Conservation (phyloP, 306 rosid genomes). For the Sphenostylis stenocarpa region DNA sequence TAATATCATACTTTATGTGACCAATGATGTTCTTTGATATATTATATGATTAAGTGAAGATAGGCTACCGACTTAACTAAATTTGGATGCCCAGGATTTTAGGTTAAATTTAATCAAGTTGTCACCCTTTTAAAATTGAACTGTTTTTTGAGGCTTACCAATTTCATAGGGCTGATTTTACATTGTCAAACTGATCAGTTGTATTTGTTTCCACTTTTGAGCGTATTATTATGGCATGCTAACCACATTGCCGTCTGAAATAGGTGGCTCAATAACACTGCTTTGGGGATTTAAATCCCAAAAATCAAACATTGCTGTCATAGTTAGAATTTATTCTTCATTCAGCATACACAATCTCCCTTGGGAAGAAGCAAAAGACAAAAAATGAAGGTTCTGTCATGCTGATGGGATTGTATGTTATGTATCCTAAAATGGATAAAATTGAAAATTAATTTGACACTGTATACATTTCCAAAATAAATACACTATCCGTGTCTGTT, state of each 20-base stretch:
- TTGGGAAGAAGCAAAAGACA: conserved; percentile 4
- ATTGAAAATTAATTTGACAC: not conserved
- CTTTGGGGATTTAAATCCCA: not conserved
- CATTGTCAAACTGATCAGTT: not conserved
- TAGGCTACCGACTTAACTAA: conserved; percentile 1
- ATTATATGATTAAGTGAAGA: not conserved
- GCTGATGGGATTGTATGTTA: conserved; percentile 3
- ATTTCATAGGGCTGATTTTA: not conserved
- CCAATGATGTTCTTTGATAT: conserved; percentile 11
- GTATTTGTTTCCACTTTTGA: conserved; percentile 9
- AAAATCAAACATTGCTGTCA: not conserved
- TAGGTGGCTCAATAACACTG: conserved; percentile 15
- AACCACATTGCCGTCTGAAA: not conserved
- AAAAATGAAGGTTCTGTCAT: conserved; percentile 8
- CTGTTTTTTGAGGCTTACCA: conserved; percentile 2
- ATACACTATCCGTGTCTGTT: not conserved
- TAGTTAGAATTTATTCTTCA: conserved; percentile 7
- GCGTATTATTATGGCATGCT: not conserved
- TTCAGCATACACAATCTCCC: conserved; percentile 10
- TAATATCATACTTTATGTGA: not conserved
- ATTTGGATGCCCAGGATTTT: not conserved
- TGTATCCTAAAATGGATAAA: not conserved
- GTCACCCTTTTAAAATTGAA: not conserved
- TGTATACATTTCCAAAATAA: not conserved
- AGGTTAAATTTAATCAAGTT: not conserved